Evolutionary conservation across 169 alveolate genomes (phyloP).

Genomic region (Eimeria acervulina): DNA sequence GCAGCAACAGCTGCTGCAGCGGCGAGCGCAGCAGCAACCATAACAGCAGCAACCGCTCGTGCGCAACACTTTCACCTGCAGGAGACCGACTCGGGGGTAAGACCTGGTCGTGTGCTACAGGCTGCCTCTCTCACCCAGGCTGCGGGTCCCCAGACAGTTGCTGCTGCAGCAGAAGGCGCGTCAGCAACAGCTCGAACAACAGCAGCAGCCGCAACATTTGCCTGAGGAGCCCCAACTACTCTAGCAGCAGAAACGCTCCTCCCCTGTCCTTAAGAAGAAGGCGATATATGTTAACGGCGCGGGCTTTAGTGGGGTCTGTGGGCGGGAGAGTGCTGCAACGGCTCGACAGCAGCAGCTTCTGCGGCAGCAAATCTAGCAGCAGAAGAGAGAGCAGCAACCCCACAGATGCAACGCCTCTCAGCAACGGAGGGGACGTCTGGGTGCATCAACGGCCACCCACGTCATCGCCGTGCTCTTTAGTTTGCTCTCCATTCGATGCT

Average conservation of each 20-base stretch:
- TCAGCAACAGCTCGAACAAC: neutral
- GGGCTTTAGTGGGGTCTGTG: neutral
- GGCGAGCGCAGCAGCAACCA: neutral
- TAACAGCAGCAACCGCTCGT: neutral
- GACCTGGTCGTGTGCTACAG: constrained; percentile 25
- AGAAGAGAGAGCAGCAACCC: constrained; percentile 50
- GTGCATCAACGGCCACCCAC: neutral
- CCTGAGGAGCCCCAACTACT: neutral
- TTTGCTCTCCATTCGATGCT: constrained; percentile 4
- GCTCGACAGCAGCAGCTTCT: constrained; percentile 18
- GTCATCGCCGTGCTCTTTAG: neutral
- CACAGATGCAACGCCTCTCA: neutral
- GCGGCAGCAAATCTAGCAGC: constrained; percentile 22
- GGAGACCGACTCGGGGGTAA: neutral
- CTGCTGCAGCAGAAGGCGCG: constrained; percentile 13
- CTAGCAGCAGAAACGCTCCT: constrained; percentile 23
- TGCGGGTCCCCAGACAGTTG: constrained; percentile 15
- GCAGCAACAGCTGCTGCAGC: constrained; percentile 23
- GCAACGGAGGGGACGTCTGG: neutral
- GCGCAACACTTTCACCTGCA: neutral
- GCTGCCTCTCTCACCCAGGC: constrained; percentile 29
- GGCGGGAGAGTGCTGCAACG: neutral
- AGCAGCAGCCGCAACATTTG: neutral
- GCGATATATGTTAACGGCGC: neutral
- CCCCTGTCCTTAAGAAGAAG: neutral